Percentiles rank a stretch among this genome's conserved stretches.
These are phyloP conservation scores for Ganoderma sinense DNA, from an alignment of 1,284 basidiomycete genomes.

Conservation along the genomic window DNA sequence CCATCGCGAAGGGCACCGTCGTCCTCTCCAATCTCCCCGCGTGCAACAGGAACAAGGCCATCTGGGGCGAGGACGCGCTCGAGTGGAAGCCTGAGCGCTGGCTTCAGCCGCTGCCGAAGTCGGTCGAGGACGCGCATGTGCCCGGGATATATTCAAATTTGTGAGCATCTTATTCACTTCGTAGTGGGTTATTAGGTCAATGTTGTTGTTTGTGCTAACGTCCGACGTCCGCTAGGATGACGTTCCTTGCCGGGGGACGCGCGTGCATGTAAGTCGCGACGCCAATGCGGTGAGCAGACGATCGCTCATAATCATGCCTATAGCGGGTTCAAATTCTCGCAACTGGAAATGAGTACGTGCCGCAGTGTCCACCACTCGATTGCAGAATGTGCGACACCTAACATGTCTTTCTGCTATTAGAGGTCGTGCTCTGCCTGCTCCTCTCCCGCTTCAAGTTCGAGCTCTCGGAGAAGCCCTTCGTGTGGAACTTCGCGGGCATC, in stretches of 20 bases:
- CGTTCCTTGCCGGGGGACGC: slow-evolving; percentile 42
- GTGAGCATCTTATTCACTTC: slow-evolving; percentile 19
- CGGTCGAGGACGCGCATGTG: slow-evolving; percentile 29
- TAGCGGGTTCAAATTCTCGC: slow-evolving; percentile 26
- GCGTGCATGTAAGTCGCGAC: slow-evolving; percentile 39
- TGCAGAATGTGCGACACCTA: not conserved
- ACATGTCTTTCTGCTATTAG: no score
- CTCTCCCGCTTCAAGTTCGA: slow-evolving; percentile 26
- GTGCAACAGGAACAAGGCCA: slow-evolving; percentile 51
- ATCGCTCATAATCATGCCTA: no score
- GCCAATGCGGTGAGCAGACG: no score
- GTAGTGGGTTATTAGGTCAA: no score
- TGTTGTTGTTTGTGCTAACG: not conserved
- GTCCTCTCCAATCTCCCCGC: slow-evolving; percentile 51
- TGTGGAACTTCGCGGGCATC: slow-evolving; percentile 32
- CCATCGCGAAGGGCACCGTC: slow-evolving; percentile 50
- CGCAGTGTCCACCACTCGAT: not conserved
- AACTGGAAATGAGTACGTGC: slow-evolving; percentile 26
- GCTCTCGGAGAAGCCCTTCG: slow-evolving; percentile 21
- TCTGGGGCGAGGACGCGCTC: slow-evolving; percentile 66
- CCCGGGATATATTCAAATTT: slow-evolving; percentile 35
- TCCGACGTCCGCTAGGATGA: slow-evolving; percentile 36
- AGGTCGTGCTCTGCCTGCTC: slow-evolving; percentile 24
- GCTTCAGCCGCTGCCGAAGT: slow-evolving; percentile 33
- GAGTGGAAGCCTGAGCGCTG: slow-evolving; percentile 54